Evolutionary conservation across 208 protist species (phyloP), one percentile per base, ranked within the genome.

Genomic region (Crithidia expoeki): DNA sequence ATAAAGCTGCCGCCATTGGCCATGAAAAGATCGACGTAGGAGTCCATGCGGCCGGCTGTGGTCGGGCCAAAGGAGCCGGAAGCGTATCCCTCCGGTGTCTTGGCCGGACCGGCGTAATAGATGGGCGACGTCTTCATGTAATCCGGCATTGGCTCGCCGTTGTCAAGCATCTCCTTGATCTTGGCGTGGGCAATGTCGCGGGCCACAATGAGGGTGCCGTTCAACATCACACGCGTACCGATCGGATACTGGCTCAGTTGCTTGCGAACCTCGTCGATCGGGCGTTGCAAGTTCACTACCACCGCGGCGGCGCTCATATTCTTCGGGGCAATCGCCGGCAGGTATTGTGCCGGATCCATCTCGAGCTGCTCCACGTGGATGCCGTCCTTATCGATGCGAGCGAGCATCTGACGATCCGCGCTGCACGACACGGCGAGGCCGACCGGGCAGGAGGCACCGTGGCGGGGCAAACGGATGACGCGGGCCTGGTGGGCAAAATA

Each of bases 61-160:
- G 98, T 99, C 34, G 98, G 97, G n/a, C 97, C 98, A 64, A 99
- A 99, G 49, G 96, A 98, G 49, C 97, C 97, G 21, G 90, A 97
- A 4, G 96, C 77, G 42, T 95, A 70, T 4, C 97, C 97, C 6
- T 98, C 82, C 6, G 98, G 98, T 47, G 91, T 90, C 90, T 99
- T 99, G 11, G 98, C 98, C n/a, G 98, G 98, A 30, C 97, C 97
- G 16, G 93, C 97, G 83, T 99, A 99, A 86, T 99, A 99, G 46
- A 99, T 84, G 19, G 96, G 94, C 80, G 98, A 89, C 51, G 98
- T 79, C 80, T 98, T 98, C 68, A 98, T 85, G 88, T 99, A 98
- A 53, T 97, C 49, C 30, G 97, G 96, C 42, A 98, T 70, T 19
- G 85, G 89, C 74, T 94, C 85, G 28, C 89, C 92, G 7, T 50